These are phyloP conservation scores for Fusarium sp. DNA, from an alignment of 2,329 filamentous ascomycete genomes.

Conservation along the genomic window DNA sequence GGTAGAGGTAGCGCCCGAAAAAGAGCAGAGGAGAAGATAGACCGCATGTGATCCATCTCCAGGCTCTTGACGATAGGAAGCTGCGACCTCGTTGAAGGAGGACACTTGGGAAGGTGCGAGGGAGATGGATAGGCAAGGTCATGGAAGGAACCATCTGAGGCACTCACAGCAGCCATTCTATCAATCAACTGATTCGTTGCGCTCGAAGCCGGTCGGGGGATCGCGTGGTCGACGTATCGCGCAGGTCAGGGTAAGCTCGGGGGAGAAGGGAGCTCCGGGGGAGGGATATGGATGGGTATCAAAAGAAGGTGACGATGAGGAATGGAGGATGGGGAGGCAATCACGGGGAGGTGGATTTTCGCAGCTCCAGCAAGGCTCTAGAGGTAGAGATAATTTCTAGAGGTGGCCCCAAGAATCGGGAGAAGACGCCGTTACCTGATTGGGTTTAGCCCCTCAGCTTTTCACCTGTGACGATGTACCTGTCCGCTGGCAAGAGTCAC, in stretches of 20 bases:
- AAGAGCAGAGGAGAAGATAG: background rate
- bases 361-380: constrained; percentile 44
- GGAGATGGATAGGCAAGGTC: constrained; percentile 18
- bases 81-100: constrained; percentile 1
- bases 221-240: constrained; percentile 35
- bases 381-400: constrained; percentile 49
- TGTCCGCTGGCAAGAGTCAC: constrained; percentile 16
- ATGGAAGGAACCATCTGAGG: constrained; percentile 33
- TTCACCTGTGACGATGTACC: constrained; percentile 24
- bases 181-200: constrained; percentile 46
- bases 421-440: constrained; percentile 30
- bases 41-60: background rate
- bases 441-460: constrained; percentile 34
- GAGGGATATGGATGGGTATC: constrained; percentile 46
- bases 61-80: constrained; percentile 5
- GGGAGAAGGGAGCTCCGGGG: constrained; percentile 32
- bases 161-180: constrained; percentile 58
- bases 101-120: constrained; percentile 7
- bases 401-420: constrained; percentile 44
- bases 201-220: constrained; percentile 36
- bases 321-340: constrained; percentile 43
- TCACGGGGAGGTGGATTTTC: constrained; percentile 47
- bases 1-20: background rate
- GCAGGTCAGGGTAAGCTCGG: constrained; percentile 26
- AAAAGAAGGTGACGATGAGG: constrained; percentile 44